Evolutionary conservation across 1,284 basidiomycete genomes (phyloP).

Genomic region (Puccinia novopanici): DNA sequence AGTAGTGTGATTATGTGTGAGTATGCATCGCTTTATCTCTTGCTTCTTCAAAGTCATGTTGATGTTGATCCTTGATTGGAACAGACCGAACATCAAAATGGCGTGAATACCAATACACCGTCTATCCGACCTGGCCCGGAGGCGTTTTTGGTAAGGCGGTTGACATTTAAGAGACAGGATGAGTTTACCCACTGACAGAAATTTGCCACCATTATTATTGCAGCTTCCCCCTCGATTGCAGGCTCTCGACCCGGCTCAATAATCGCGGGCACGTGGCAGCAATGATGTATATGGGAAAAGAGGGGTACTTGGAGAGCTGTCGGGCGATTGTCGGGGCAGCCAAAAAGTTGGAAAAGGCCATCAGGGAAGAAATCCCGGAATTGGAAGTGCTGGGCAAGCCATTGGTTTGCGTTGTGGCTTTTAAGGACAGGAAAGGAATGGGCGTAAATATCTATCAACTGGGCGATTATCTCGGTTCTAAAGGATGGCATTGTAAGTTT

Average conservation of each 20-base stretch:
- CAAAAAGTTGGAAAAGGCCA: conserved; percentile 69
- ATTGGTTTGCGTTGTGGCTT: conserved; percentile 83
- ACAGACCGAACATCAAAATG: conserved; percentile 55
- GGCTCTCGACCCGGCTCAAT: conserved; percentile 76
- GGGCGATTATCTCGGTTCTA: conserved; percentile 81
- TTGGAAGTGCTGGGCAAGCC: conserved; percentile 85
- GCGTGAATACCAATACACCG: conserved; percentile 58
- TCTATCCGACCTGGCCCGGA: conserved; percentile 58
- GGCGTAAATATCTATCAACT: conserved; percentile 73
- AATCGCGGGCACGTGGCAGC: conserved; percentile 94
- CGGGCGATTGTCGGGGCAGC: conserved; percentile 75
- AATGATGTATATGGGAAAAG: conserved; percentile 84
- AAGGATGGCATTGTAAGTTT: conserved; percentile 58
- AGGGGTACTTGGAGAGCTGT: conserved; percentile 91
- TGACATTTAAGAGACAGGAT: background rate
- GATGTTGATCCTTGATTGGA: conserved; percentile 10
- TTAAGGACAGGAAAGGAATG: conserved; percentile 64
- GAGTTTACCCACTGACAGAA: background rate
- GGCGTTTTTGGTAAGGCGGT: conserved; percentile 56
- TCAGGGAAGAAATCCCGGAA: conserved; percentile 70
- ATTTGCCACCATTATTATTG: background rate
- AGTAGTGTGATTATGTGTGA: conserved; percentile 42
- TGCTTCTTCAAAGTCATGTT: conserved; percentile 2
- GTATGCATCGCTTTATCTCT: background rate
- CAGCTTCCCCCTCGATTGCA: conserved; percentile 55